phyloP scores from a whole-genome alignment of 2,329 filamentous ascomycete species.

The Trichoderma polysporum region DNA sequence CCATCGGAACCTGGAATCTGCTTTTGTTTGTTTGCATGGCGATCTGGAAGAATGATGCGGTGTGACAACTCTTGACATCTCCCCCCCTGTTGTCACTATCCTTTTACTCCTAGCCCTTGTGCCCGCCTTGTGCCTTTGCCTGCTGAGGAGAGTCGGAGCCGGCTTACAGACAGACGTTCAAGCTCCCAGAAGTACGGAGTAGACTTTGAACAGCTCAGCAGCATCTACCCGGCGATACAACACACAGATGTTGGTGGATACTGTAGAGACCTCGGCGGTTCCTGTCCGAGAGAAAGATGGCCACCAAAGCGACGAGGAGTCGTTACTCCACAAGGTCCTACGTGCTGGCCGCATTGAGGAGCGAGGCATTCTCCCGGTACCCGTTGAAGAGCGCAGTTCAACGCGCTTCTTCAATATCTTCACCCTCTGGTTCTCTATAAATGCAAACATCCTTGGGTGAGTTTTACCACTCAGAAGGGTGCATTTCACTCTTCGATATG shows the following conservation, averaged over 20 bases:
- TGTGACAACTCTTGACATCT: not conserved
- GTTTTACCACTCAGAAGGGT: conserved; percentile 12
- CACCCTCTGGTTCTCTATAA: conserved; percentile 50
- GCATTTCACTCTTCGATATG: not conserved
- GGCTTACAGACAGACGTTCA: not conserved
- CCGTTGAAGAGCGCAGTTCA: conserved; percentile 41
- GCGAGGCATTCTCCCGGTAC: conserved; percentile 45
- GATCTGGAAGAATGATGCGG: not conserved
- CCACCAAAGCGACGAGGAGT: conserved; percentile 29
- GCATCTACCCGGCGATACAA: not conserved
- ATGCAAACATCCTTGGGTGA: conserved; percentile 47
- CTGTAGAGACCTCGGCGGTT: not conserved
- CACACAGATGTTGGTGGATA: conserved; percentile 17
- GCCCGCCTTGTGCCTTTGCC: too few species aligned
- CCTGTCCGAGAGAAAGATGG: conserved; percentile 25
- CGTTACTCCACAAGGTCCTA: conserved; percentile 35
- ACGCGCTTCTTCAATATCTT: conserved; percentile 46
- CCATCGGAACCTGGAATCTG: not conserved
- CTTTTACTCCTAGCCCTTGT: not conserved
- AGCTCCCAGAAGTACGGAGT: not conserved
- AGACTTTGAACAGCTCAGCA: not conserved
- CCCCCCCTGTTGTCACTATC: not conserved
- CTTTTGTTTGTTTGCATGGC: not conserved
- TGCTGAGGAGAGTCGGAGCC: not conserved
- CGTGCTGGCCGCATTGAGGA: conserved; percentile 44